These are phyloP conservation scores for Leptographium lundbergii DNA, from an alignment of 2,329 filamentous ascomycete species.

Conservation along the genomic window DNA sequence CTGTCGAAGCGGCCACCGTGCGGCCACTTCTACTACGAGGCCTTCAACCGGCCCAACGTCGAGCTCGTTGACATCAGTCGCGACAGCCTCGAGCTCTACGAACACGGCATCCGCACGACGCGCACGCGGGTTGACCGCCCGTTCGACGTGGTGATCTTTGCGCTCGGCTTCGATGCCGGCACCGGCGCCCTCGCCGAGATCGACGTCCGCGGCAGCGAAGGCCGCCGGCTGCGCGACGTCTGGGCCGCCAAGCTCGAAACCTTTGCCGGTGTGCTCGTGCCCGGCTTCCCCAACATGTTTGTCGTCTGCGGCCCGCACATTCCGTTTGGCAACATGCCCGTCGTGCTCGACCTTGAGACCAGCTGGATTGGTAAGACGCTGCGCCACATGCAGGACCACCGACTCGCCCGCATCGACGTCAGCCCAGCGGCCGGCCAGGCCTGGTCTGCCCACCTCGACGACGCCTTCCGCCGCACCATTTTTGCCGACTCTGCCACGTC, in stretches of 20 bases:
- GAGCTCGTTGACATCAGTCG: constrained; percentile 30
- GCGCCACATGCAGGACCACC: constrained; percentile 2
- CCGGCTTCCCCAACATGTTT: constrained; percentile 11
- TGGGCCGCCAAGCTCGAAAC: constrained; percentile 20
- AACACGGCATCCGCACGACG: constrained; percentile 23
- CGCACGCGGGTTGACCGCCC: constrained; percentile 22
- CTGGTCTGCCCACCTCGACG: constrained; percentile 3
- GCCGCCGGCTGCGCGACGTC: constrained; percentile 15
- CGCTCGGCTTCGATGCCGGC: constrained; percentile 22
- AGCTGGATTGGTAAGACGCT: constrained; percentile 8
- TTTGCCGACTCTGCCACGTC: constrained; percentile 2
- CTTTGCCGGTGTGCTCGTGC: constrained; percentile 12
- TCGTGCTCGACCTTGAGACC: constrained; percentile 6
- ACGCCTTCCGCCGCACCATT: constrained; percentile 3
- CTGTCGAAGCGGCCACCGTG: constrained; percentile 31
- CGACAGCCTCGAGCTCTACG: constrained; percentile 26
- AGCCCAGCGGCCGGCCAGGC: neutral
- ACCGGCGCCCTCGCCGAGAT: constrained; percentile 22
- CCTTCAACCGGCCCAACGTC: constrained; percentile 31
- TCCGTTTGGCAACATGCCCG: constrained; percentile 4
- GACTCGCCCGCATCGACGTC: constrained; percentile 6
- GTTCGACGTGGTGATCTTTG: constrained; percentile 23
- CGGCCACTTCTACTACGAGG: constrained; percentile 36
- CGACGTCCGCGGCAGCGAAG: constrained; percentile 16
- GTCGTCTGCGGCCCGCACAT: constrained; percentile 10